These are phyloP conservation scores for Tulasnella sp. DNA, from an alignment of 768 basidiomycete genomes.

Conservation along the genomic window DNA sequence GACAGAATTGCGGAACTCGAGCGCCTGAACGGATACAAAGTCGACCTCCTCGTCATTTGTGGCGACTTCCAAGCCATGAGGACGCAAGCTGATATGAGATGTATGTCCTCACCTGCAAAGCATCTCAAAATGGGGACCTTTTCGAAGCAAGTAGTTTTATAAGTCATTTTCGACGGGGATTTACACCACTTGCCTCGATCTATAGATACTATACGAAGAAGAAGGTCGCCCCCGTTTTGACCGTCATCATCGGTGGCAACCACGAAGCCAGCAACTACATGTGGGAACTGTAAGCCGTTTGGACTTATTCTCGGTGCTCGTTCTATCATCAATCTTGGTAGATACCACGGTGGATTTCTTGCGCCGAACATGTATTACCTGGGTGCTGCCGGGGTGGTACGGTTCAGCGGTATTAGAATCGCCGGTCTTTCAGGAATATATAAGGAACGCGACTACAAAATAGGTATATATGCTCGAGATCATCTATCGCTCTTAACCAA, in stretches of 20 bases:
- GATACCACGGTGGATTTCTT: conserved; percentile 97
- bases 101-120: conserved; percentile 88
- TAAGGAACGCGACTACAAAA: conserved; percentile 67
- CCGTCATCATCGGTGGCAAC: conserved; percentile 94
- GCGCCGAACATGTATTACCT: conserved; percentile 97
- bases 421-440: conserved; percentile 92
- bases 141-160: conserved; percentile 41
- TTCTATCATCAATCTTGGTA: conserved; percentile 36
- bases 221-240: conserved; percentile 77
- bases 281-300: conserved; percentile 79
- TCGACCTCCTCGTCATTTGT: conserved; percentile 86
- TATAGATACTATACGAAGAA: conserved; percentile 82
- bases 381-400: conserved; percentile 83
- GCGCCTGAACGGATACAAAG: conserved; percentile 54
- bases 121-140: conserved; percentile 83
- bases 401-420: conserved; percentile 82
- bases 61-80: conserved; percentile 95
- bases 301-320: not conserved
- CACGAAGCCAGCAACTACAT: conserved; percentile 97
- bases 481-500: not conserved
- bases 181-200: not conserved
- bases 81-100: conserved; percentile 76
- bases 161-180: not conserved
- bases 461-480: conserved; percentile 42
- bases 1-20: conserved; percentile 63